Percentiles rank a stretch among this genome's conserved stretches.
These are phyloP conservation scores for Rachicladosporium sp. DNA, from an alignment of 2,329 filamentous ascomycete genomes.

Conservation along the genomic window DNA sequence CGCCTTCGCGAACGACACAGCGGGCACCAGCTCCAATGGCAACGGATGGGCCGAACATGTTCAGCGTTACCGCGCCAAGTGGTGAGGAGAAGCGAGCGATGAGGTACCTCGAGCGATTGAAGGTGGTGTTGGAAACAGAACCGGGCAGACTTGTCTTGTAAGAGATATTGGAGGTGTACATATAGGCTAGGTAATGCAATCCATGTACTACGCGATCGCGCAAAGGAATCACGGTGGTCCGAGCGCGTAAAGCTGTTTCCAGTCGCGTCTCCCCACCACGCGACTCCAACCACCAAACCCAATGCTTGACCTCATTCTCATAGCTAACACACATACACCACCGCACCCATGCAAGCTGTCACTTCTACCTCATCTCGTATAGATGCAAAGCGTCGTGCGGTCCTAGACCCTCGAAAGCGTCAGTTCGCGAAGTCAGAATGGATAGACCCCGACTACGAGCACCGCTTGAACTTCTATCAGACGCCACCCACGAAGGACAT, in stretches of 20 bases:
- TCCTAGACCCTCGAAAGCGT: conserved; percentile 68
- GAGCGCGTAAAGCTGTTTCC: too few species aligned
- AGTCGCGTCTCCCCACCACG: too few species aligned
- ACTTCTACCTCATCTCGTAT: conserved; percentile 21
- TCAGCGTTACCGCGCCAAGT: conserved; percentile 67
- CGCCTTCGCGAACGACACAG: background rate
- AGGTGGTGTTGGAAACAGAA: conserved; percentile 68
- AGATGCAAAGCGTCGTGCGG: conserved; percentile 61
- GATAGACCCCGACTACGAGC: conserved; percentile 66
- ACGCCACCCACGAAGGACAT: conserved; percentile 85
- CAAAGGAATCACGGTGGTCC: too few species aligned
- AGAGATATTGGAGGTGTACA: background rate
- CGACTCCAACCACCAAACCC: too few species aligned
- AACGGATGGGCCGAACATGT: conserved; percentile 54
- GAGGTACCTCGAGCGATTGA: conserved; percentile 75
- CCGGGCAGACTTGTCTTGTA: conserved; percentile 59
- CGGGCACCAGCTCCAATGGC: conserved; percentile 15
- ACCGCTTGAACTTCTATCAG: conserved; percentile 85
- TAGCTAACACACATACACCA: too few species aligned
- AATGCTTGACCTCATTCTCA: too few species aligned
- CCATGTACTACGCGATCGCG: too few species aligned
- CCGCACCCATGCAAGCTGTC: too few species aligned
- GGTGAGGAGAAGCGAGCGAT: conserved; percentile 71
- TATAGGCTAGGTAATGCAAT: too few species aligned
- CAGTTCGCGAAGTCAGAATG: conserved; percentile 71